phyloP scores from a whole-genome alignment of 768 basidiomycete species.

The Collybia sordida region DNA sequence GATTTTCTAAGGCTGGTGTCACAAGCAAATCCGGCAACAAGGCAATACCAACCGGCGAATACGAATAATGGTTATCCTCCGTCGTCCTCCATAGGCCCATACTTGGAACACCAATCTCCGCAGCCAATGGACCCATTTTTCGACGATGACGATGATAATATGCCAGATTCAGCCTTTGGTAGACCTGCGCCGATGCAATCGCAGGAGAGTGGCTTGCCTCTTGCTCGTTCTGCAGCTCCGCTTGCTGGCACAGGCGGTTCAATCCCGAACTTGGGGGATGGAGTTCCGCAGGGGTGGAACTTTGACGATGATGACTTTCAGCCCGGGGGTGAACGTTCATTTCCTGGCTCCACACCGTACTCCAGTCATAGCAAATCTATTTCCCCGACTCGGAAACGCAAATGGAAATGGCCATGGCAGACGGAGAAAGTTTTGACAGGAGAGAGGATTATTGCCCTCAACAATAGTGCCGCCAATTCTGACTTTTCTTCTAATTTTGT shows the following conservation, averaged over 20 bases:
- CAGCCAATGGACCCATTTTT: conserved; percentile 84
- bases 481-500: conserved; percentile 82
- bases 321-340: conserved; percentile 32
- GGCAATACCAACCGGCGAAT: conserved; percentile 49
- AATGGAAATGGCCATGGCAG: conserved; percentile 86
- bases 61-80: conserved; percentile 67
- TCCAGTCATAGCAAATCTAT: conserved; percentile 39
- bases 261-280: conserved; percentile 41
- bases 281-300: conserved; percentile 68
- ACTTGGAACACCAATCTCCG: conserved; percentile 40
- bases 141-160: conserved; percentile 78
- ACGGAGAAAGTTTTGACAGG: conserved; percentile 64
- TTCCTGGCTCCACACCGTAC: conserved; percentile 22
- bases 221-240: conserved; percentile 57
- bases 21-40: conserved; percentile 64
- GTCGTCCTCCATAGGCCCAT: conserved; percentile 37
- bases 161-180: conserved; percentile 69
- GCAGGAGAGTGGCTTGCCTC: conserved; percentile 56
- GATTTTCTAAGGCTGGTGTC: conserved; percentile 76
- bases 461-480: conserved; percentile 65
- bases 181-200: conserved; percentile 47
- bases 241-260: conserved; percentile 59
- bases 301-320: conserved; percentile 67
- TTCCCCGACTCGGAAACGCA: conserved; percentile 29
- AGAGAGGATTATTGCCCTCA: conserved; percentile 81